Evolutionary conservation across 2,329 filamentous ascomycete genomes (phyloP).

Genomic region (Incumbomyces lentus): DNA sequence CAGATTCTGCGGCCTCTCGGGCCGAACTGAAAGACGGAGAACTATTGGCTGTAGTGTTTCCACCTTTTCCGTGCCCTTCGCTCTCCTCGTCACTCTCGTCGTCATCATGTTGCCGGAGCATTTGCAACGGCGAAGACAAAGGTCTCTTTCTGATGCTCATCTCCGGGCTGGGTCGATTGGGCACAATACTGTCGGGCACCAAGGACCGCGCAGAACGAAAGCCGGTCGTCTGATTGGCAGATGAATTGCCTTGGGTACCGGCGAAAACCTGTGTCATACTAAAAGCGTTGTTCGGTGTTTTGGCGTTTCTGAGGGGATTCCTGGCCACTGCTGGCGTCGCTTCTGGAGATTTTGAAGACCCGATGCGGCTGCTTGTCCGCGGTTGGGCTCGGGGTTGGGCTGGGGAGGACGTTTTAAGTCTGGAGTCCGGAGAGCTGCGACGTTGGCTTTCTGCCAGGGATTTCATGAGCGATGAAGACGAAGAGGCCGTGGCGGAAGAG

Average conservation of each 20-base stretch:
- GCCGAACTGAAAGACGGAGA: background rate
- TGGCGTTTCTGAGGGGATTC: background rate
- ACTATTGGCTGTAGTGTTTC: background rate
- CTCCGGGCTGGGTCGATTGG: background rate
- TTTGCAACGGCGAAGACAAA: background rate
- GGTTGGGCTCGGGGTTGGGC: background rate
- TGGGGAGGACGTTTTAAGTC: background rate
- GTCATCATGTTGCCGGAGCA: background rate
- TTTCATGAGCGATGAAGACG: background rate
- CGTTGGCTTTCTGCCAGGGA: too few species aligned
- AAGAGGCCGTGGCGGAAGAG: background rate
- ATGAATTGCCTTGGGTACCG: slow-evolving; percentile 3
- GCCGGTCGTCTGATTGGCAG: background rate
- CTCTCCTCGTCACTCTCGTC: background rate
- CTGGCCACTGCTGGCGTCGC: background rate
- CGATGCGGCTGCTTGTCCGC: background rate
- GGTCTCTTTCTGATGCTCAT: background rate
- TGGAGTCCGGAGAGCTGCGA: too few species aligned
- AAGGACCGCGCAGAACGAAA: background rate
- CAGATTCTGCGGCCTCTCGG: background rate
- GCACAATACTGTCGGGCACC: background rate
- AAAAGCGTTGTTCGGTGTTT: background rate
- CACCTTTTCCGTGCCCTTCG: background rate
- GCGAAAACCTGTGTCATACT: background rate
- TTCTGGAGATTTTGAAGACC: background rate